A percentile compares a stretch with the other conserved stretches of the same genome.
Conservation (phyloP, 495 filamentous ascomycete genomes). For the Hypoxylon perforatum region DNA sequence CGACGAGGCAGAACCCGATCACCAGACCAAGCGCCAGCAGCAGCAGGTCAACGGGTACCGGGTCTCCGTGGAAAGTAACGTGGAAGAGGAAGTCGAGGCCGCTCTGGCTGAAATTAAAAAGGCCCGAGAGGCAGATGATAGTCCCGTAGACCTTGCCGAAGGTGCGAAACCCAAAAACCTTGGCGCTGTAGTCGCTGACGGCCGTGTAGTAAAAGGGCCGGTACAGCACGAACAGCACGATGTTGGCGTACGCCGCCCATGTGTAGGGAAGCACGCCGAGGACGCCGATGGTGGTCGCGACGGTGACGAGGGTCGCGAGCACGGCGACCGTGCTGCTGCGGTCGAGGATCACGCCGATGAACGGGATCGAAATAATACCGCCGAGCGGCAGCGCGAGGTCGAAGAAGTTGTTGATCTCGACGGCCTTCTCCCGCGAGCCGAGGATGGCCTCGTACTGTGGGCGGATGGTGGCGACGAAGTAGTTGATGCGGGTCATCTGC, state of each 20-base stretch:
- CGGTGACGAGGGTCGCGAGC: slow-evolving; percentile 75
- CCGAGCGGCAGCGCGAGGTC: slow-evolving; percentile 89
- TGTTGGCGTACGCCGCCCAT: slow-evolving; percentile 79
- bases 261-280: slow-evolving; percentile 77
- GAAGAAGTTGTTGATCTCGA: slow-evolving; percentile 83
- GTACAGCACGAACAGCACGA: slow-evolving; percentile 82
- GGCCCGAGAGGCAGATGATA: slow-evolving; percentile 86
- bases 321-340: slow-evolving; percentile 77
- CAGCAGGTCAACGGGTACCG: slow-evolving; percentile 80
- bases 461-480: slow-evolving; percentile 92
- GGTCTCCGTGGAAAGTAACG: slow-evolving; percentile 73
- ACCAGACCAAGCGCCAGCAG: slow-evolving; percentile 70
- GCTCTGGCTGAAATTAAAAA: slow-evolving; percentile 88
- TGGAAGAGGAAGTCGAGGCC: slow-evolving; percentile 86
- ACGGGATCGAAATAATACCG: slow-evolving; percentile 84
- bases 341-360: slow-evolving; percentile 88
- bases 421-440: slow-evolving; percentile 64
- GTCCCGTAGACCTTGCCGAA: slow-evolving; percentile 97
- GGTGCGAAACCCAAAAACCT: slow-evolving; percentile 95
- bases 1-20: slow-evolving; percentile 69
- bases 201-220: slow-evolving; percentile 82
- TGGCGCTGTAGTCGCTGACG: slow-evolving; percentile 86
- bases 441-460: slow-evolving; percentile 87
- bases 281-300: slow-evolving; percentile 80
- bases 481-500: slow-evolving; percentile 97